phyloP scores from a whole-genome alignment of 352 stramenopile species.

The Globisporangium radiosum region DNA sequence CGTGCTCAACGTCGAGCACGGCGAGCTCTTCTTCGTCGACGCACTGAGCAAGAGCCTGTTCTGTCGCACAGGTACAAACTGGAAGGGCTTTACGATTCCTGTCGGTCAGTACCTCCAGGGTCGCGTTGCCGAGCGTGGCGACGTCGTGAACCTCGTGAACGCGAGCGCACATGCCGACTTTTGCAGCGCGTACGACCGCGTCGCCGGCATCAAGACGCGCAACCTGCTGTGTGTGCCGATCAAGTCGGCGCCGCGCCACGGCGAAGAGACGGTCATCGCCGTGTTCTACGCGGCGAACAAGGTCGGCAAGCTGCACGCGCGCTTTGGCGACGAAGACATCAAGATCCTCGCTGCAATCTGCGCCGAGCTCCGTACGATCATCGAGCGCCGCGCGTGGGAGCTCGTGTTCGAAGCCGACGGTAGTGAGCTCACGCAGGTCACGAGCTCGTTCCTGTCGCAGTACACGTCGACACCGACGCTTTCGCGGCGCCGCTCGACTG shows the following conservation, averaged over 20 bases:
- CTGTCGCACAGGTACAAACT: conserved; percentile 54
- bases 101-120: conserved; percentile 67
- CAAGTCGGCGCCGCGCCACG: conserved; percentile 57
- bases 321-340: conserved; percentile 59
- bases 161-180: conserved; percentile 58
- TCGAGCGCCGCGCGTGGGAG: conserved; percentile 65
- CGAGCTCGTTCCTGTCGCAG: conserved; percentile 66
- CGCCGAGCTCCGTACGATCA: conserved; percentile 48
- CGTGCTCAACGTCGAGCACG: conserved; percentile 53
- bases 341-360: conserved; percentile 65
- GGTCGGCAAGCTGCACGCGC: conserved; percentile 21
- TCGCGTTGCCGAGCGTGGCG: conserved; percentile 51
- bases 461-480: conserved; percentile 55
- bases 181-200: conserved; percentile 52
- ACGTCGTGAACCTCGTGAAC: conserved; percentile 50
- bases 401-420: conserved; percentile 59
- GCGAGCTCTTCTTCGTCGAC: conserved; percentile 75
- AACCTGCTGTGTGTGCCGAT: conserved; percentile 74
- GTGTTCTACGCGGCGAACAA: conserved; percentile 86
- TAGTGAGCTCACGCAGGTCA: conserved; percentile 41
- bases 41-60: conserved; percentile 61
- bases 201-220: conserved; percentile 52
- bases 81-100: conserved; percentile 62
- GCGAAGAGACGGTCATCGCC: conserved; percentile 49
- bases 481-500: conserved; percentile 16